These are phyloP conservation scores for Cystobasidium onofrii DNA, from an alignment of 768 basidiomycete genomes.

Conservation along the genomic window DNA sequence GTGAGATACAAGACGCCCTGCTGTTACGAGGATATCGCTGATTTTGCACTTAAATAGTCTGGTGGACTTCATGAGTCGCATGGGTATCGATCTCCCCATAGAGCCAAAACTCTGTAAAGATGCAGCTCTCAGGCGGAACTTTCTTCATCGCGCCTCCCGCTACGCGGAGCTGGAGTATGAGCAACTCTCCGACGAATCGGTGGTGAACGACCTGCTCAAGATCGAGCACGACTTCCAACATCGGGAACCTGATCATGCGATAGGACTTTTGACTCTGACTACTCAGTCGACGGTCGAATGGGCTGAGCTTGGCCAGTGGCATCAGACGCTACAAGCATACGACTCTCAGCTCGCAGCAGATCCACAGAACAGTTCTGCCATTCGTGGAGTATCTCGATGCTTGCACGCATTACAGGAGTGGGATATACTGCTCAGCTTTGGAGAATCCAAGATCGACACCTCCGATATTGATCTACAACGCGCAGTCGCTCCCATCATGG, in stretches of 20 bases:
- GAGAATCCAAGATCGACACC: background rate
- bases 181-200: background rate
- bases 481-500: conserved; percentile 16
- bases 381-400: conserved; percentile 4
- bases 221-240: conserved; percentile 18
- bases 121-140: background rate
- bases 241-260: conserved; percentile 18
- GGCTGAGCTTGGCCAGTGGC: conserved; percentile 29
- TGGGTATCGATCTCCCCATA: conserved; percentile 14
- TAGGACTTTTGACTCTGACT: background rate
- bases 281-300: conserved; percentile 5
- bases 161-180: conserved; percentile 25
- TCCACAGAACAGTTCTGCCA: background rate
- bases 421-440: conserved; percentile 17
- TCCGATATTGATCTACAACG: background rate
- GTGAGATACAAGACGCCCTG: background rate
- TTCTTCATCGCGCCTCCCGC: conserved; percentile 3
- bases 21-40: background rate
- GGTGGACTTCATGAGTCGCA: conserved; percentile 26
- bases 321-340: conserved; percentile 4
- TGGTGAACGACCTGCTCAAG: conserved; percentile 3
- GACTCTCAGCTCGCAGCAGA: background rate
- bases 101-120: conserved; percentile 5
- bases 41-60: background rate
- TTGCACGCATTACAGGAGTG: conserved; percentile 29